Evolutionary conservation across 2,329 filamentous ascomycete genomes (phyloP), one percentile per base, ranked within the genome.

Genomic region (Paecilomyces niveus): DNA sequence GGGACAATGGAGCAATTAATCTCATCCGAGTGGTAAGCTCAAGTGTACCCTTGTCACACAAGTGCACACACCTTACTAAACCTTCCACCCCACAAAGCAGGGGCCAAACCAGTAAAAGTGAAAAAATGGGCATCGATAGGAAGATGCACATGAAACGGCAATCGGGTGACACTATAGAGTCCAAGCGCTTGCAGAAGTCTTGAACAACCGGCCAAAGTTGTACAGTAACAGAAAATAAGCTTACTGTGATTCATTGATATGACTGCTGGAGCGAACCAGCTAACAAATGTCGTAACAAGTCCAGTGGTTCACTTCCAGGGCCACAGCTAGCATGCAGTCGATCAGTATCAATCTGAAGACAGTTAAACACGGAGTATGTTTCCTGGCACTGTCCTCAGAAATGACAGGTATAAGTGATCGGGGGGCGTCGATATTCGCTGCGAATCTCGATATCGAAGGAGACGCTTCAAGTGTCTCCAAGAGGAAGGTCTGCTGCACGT

Each of bases 191-290:
- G 39, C 18, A 18, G 18, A 51, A 52, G 22, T 18, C 24, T 18
- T 18, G 15, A 18, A 32, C 39, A 4, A 29, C 29, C 45, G 52
- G 26, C 29, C 58, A 22, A 60, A 63, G 61, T 65, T 58, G 57
- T 58, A 64, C 57, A 60, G 62, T 53, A 62, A 59, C 45, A 58
- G 58, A 65, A 63, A 59, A 29, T 18, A 61, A 63, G 63, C 64
- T 66, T 65, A 66, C 64, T 63, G 60, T 61, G 58, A 63, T 62
- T 64, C 64, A 66, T 64, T 63, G 62, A 61, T 59, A 58, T 61
- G 59, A 51, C 33, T 54, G 51, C 55, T 56, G 45, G 31, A 59
- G 49, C 31, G 54, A 11, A 35, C 15, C 32, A 50, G 21, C 45
- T 58, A 49, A 51, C 55, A 56, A 22, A 50, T 33, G 32, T 24